phyloP scores from a whole-genome alignment of 2,329 filamentous ascomycete species.

The Ophiocordyceps camponoti-leonardi region DNA sequence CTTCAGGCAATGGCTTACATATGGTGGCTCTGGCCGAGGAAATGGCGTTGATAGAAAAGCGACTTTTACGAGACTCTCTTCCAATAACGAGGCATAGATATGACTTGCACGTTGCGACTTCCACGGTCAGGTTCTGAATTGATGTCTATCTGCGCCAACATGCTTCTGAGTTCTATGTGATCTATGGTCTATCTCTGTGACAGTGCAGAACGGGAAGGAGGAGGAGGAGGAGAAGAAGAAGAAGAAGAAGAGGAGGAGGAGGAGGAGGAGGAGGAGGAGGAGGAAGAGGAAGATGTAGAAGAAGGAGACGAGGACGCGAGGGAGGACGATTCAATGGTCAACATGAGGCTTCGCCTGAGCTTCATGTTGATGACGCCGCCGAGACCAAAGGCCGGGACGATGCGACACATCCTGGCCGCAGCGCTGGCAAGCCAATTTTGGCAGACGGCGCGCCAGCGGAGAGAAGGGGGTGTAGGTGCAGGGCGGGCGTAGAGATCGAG shows the following conservation, averaged over 20 bases:
- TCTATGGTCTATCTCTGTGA: too few relatives aligned
- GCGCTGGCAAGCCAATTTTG: conserved; percentile 62
- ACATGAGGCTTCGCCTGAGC: conserved; percentile 51
- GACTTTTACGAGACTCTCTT: conserved; percentile 1
- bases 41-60: conserved; percentile 6
- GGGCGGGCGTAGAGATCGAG: conserved; percentile 72
- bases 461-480: conserved; percentile 16
- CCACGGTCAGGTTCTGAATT: too few relatives aligned
- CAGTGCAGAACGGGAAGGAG: too few relatives aligned
- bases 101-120: not conserved
- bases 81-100: not conserved
- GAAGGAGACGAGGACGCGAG: not conserved
- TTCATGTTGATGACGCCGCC: conserved; percentile 74
- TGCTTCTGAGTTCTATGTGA: not conserved
- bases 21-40: conserved; percentile 5
- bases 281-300: too few relatives aligned
- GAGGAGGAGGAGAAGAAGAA: too few relatives aligned
- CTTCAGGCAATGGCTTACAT: conserved; percentile 2
- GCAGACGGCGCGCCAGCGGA: conserved; percentile 51
- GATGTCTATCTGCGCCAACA: not conserved
- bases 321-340: conserved; percentile 23
- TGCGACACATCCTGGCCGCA: conserved; percentile 62
- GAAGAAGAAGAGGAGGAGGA: not conserved
- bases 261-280: not conserved
- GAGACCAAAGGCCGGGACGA: conserved; percentile 76